Evolutionary conservation across 148 eudicot species (phyloP).

Genomic region (Limonium bicolor): DNA sequence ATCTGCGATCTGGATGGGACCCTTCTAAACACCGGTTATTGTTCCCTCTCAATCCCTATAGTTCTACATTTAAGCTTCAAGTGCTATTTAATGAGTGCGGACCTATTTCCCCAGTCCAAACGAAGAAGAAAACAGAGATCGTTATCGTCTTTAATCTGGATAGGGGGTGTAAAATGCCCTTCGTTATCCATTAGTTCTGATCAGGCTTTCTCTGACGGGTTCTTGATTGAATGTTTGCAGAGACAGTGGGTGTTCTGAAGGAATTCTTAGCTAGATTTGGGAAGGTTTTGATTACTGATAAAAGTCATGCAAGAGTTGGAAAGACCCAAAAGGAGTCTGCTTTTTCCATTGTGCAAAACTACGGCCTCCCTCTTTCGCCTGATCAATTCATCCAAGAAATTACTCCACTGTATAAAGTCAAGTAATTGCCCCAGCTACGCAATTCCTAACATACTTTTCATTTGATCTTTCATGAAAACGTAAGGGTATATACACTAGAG

Average conservation of each 20-base stretch:
- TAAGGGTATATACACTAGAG: too few species aligned
- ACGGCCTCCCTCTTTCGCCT: conserved; percentile 64
- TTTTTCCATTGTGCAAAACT: conserved; percentile 36
- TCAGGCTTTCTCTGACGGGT: neutral
- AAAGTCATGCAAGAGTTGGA: conserved; percentile 54
- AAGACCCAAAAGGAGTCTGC: conserved; percentile 42
- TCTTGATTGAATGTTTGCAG: conserved; percentile 18
- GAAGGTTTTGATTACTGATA: conserved; percentile 45
- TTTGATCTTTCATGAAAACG: too few species aligned
- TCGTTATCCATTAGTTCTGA: neutral
- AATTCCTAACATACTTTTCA: too few species aligned
- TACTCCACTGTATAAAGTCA: conserved; percentile 46
- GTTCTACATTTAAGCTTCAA: neutral
- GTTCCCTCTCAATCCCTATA: neutral
- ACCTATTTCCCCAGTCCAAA: too few species aligned
- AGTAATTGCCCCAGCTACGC: too few species aligned
- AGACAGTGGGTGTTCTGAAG: conserved; percentile 31
- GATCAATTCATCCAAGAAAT: conserved; percentile 37
- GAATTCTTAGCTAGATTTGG: conserved; percentile 57
- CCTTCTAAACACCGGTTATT: conserved; percentile 69
- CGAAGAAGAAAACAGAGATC: too few species aligned
- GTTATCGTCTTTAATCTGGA: too few species aligned
- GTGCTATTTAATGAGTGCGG: neutral
- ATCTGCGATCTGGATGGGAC: conserved; percentile 90
- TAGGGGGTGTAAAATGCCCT: neutral